Evolutionary conservation across 2,329 filamentous ascomycete genomes (phyloP).

Genomic region (Fusarium sp.): DNA sequence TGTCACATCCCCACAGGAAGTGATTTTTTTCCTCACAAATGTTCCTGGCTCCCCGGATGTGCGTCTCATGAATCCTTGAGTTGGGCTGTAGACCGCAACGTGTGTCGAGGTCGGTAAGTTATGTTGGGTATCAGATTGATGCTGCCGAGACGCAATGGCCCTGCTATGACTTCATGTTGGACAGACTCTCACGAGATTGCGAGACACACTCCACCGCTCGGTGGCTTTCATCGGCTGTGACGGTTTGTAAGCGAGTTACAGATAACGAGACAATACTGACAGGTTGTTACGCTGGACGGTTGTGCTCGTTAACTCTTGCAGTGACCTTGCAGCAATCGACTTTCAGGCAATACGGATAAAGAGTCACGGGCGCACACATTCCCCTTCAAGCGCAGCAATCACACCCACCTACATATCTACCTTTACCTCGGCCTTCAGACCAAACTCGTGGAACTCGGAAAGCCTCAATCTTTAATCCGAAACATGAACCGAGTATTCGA

Average conservation of each 20-base stretch:
- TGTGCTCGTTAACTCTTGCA: neutral
- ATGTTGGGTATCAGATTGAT: neutral
- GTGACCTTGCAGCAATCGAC: neutral
- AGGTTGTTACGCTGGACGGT: neutral
- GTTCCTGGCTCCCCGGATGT: neutral
- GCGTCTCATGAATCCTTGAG: neutral
- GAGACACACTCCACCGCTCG: constrained; percentile 25
- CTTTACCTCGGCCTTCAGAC: neutral
- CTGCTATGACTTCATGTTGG: constrained; percentile 10
- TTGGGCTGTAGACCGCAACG: constrained; percentile 6
- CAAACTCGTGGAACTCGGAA: neutral
- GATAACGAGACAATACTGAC: neutral
- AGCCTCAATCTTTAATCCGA: neutral
- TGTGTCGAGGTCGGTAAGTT: neutral
- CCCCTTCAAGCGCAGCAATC: neutral
- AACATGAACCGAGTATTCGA: neutral
- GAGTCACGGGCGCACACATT: constrained; percentile 3
- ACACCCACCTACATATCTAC: neutral
- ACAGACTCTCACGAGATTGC: constrained; percentile 20
- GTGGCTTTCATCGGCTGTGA: neutral
- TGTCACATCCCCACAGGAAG: constrained; percentile 9
- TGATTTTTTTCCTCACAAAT: constrained; percentile 5
- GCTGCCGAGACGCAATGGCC: neutral
- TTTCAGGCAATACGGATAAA: constrained; percentile 4
- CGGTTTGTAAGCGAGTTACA: neutral